These are phyloP conservation scores for Umbelopsis isabellina DNA, from an alignment of 192 early-diverging fungal species.

Conservation along the genomic window DNA sequence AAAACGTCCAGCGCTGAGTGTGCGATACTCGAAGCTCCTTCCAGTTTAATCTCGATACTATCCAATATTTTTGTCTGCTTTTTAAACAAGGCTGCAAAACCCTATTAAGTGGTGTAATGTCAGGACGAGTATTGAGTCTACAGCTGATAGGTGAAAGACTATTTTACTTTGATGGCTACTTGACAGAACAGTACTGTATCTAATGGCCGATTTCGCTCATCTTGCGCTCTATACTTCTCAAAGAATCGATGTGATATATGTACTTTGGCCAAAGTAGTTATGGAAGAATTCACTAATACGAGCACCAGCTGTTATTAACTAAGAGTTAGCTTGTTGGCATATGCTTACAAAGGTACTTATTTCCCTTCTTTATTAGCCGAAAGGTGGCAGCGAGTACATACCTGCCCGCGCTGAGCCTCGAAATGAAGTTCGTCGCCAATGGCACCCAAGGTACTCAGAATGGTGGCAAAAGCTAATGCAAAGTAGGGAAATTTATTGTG, in stretches of 20 bases:
- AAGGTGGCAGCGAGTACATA: neutral
- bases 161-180: conserved; percentile 2
- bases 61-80: conserved; percentile 6
- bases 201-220: neutral
- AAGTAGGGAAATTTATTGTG: too few relatives aligned
- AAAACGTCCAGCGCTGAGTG: neutral
- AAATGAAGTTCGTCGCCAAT: conserved; percentile 28
- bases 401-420: conserved; percentile 25
- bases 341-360: too few relatives aligned
- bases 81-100: conserved; percentile 7
- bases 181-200: conserved; percentile 1
- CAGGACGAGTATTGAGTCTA: neutral
- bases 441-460: neutral
- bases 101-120: neutral
- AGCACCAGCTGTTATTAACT: neutral
- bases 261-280: conserved; percentile 1
- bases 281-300: neutral
- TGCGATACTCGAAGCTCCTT: neutral
- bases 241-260: conserved; percentile 10
- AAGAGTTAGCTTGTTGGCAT: too few relatives aligned
- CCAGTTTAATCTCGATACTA: conserved; percentile 1
- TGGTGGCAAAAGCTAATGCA: neutral
- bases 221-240: neutral
- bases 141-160: neutral
- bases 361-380: too few relatives aligned